Evolutionary conservation across 352 stramenopile genomes (phyloP).

Genomic region (Phytophthora vignae): DNA sequence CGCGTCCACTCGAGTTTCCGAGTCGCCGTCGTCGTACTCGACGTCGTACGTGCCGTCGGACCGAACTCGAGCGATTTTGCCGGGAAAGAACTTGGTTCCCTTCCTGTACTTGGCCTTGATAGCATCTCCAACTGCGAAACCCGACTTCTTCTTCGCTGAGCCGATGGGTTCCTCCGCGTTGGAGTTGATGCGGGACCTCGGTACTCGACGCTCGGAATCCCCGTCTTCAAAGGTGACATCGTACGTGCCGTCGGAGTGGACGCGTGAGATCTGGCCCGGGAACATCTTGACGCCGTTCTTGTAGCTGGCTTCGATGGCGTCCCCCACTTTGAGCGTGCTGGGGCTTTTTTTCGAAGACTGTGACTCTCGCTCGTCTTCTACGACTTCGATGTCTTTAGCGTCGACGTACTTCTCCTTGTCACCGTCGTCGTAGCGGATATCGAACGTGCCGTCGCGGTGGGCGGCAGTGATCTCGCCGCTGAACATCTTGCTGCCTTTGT

Average conservation of each 20-base stretch:
- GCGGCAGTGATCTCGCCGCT: slow-evolving; percentile 37
- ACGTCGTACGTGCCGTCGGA: slow-evolving; percentile 68
- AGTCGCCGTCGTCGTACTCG: slow-evolving; percentile 55
- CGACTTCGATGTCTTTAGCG: slow-evolving; percentile 42
- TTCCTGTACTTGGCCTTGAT: slow-evolving; percentile 60
- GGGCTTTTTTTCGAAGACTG: not conserved
- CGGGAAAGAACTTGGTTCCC: slow-evolving; percentile 49
- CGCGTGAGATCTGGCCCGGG: slow-evolving; percentile 64
- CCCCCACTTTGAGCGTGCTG: slow-evolving; percentile 28
- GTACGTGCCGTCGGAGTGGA: slow-evolving; percentile 61
- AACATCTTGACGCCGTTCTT: slow-evolving; percentile 56
- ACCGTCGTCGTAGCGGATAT: slow-evolving; percentile 71
- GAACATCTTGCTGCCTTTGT: slow-evolving; percentile 53
- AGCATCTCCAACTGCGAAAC: slow-evolving; percentile 45
- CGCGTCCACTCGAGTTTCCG: slow-evolving; percentile 31
- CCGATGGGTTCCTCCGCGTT: slow-evolving; percentile 10
- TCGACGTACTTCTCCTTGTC: slow-evolving; percentile 51
- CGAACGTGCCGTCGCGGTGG: slow-evolving; percentile 61
- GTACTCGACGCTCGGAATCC: slow-evolving; percentile 53
- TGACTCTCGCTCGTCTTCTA: slow-evolving; percentile 9
- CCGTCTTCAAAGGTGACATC: slow-evolving; percentile 64
- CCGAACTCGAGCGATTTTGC: slow-evolving; percentile 56
- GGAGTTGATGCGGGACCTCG: slow-evolving; percentile 32
- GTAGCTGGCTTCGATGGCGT: slow-evolving; percentile 46
- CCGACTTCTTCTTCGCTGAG: slow-evolving; percentile 24